These are phyloP conservation scores for Rhododendron ferrugineum DNA, from an alignment of 148 eudicot species.

Conservation along the genomic window DNA sequence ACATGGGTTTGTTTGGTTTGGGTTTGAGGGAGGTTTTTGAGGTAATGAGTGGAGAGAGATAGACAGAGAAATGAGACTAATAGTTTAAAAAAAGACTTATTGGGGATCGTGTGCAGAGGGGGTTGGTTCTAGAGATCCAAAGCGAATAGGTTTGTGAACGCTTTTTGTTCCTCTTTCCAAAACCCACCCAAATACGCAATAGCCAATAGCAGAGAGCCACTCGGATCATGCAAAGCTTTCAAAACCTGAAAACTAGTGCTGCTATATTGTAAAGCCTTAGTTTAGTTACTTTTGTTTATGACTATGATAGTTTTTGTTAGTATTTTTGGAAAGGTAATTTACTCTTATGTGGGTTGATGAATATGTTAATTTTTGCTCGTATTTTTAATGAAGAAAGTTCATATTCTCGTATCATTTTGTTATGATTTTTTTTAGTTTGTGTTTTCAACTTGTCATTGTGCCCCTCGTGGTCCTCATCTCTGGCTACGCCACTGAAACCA, in stretches of 20 bases:
- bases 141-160: no score
- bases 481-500: neutral
- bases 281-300: neutral
- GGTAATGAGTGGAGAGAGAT: no score
- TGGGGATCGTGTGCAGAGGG: no score
- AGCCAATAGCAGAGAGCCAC: neutral
- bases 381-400: neutral
- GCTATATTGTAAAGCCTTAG: neutral
- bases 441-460: no score
- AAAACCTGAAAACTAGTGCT: neutral
- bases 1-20: neutral
- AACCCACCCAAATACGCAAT: no score
- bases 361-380: neutral
- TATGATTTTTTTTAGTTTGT: no score
- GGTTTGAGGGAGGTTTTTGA: no score
- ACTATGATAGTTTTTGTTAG: neutral
- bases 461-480: neutral
- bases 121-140: no score
- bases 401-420: neutral
- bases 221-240: neutral
- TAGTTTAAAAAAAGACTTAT: no score
- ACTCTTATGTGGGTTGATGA: neutral
- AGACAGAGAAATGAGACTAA: no score
- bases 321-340: neutral
- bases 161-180: no score